These are phyloP conservation scores for Rhodotorula mucilaginosa DNA, from an alignment of 1,284 basidiomycete genomes.

Conservation along the genomic window DNA sequence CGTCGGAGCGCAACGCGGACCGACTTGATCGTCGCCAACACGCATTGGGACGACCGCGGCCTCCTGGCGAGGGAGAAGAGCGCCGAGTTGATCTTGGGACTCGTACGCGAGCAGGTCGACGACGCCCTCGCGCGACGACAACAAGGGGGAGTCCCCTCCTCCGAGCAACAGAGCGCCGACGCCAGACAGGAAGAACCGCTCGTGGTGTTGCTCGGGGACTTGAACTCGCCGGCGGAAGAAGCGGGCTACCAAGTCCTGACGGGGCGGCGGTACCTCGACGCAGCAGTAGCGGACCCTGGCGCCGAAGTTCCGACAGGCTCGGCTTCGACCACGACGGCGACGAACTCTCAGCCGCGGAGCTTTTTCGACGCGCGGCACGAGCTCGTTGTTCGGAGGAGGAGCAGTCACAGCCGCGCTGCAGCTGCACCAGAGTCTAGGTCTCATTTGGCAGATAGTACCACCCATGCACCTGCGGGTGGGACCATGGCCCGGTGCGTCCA, in stretches of 20 bases:
- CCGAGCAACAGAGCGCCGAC: not conserved
- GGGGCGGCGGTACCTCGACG: slow-evolving; percentile 19
- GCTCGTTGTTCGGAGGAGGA: slow-evolving; percentile 2
- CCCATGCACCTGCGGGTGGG: not conserved
- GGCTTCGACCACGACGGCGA: no score
- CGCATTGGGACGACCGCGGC: slow-evolving; percentile 43
- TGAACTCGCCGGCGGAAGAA: slow-evolving; percentile 42
- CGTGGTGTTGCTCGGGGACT: slow-evolving; percentile 40
- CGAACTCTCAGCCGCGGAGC: no score
- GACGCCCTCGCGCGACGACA: no score
- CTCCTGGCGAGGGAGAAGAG: slow-evolving; percentile 32
- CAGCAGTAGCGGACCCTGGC: no score
- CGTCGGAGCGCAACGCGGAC: not conserved
- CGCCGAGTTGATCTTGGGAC: slow-evolving; percentile 33
- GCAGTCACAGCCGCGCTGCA: no score
- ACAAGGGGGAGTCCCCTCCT: not conserved
- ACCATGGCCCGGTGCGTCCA: no score
- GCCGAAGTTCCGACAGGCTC: no score
- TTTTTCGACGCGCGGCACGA: slow-evolving; percentile 30
- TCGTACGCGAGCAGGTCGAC: slow-evolving; percentile 6
- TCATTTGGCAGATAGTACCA: no score
- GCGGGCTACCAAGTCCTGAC: slow-evolving; percentile 41
- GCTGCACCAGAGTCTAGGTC: no score
- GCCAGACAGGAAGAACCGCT: slow-evolving; percentile 8
- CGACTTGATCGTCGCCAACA: slow-evolving; percentile 36